Evolutionary conservation across 1,284 basidiomycete species (phyloP), one percentile per base, ranked within the genome.

Genomic region (Xerocomus tenax): DNA sequence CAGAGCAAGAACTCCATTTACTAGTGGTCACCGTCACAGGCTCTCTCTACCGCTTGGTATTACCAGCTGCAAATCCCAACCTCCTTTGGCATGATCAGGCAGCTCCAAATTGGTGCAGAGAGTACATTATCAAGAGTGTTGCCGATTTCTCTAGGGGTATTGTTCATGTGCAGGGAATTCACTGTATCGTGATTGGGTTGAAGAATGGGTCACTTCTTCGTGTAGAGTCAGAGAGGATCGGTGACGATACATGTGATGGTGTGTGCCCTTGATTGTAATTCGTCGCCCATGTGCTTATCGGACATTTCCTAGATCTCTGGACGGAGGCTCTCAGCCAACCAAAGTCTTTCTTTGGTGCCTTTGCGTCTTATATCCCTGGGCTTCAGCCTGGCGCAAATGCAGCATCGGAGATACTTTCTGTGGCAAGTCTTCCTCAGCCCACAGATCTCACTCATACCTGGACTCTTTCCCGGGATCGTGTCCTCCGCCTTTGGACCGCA

Each of bases 401-500:
- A 48, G 72, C 73, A 12, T 71, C 76, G 16, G 77, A 82, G 54
- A 80, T 87, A 41, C 71, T 89, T 38, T 79, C 82, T 36, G 71
- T 86, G 26, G 75, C 83, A 5, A 79, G 79, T 44, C 75, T 81
- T 62, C 78, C 81, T 28, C 81, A 80, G 66, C 84, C 87, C 13
- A 84, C 83, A 35, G 81, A 88, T 59, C 73, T 84, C 51, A 76
- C 75, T 10, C 74, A 87, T 54, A 69, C 85, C 18, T 94, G 90
- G 78, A 85, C 91, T 1, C 75, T 96, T 43, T 91, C 91, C n/a
- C 76, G 91, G 50, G 91, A 96, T 70, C 78, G 85, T 50, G 85
- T 84, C 48, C 72, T 96, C 40, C 78, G 91, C 43, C 74, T 88
- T 38, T 97, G 92, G 91, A 83, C 81, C 55, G 72, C 78, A 36